Conservation (phyloP, 805 yeast species). For the Cyberlindnera mississippiensis region DNA sequence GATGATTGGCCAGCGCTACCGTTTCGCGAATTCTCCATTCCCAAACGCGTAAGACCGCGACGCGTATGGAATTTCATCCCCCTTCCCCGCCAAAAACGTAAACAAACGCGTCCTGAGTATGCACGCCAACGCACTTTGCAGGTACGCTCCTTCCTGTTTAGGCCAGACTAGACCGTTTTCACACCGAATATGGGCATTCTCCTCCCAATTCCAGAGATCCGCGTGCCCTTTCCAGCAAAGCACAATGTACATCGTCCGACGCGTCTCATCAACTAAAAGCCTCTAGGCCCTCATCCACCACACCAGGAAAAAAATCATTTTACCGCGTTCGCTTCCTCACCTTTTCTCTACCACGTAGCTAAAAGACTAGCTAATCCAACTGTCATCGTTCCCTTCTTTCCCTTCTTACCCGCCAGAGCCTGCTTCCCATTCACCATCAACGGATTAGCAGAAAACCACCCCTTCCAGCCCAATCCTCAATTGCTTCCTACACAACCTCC, state of each 20-base stretch:
- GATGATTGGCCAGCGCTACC: too few species aligned
- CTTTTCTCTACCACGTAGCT: neutral
- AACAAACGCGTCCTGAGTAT: constrained; percentile 1
- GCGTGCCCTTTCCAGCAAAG: too few species aligned
- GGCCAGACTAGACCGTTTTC: too few species aligned
- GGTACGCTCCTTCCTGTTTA: too few species aligned
- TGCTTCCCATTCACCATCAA: neutral
- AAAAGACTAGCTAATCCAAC: neutral
- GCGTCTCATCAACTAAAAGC: neutral
- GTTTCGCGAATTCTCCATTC: too few species aligned
- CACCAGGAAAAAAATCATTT: neutral
- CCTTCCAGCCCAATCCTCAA: neutral
- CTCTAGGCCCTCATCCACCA: too few species aligned
- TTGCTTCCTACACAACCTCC: too few species aligned
- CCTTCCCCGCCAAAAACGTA: neutral
- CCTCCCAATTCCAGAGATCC: too few species aligned
- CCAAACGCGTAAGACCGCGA: neutral
- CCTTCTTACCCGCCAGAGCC: neutral
- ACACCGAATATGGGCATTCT: too few species aligned
- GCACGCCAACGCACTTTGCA: neutral
- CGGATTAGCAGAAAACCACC: neutral
- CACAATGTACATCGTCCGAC: too few species aligned
- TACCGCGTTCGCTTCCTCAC: neutral
- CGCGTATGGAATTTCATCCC: constrained; percentile 1
- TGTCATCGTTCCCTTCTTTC: neutral